These are phyloP conservation scores for Populus nigra DNA, from an alignment of 345 rosid species.

Conservation along the genomic window DNA sequence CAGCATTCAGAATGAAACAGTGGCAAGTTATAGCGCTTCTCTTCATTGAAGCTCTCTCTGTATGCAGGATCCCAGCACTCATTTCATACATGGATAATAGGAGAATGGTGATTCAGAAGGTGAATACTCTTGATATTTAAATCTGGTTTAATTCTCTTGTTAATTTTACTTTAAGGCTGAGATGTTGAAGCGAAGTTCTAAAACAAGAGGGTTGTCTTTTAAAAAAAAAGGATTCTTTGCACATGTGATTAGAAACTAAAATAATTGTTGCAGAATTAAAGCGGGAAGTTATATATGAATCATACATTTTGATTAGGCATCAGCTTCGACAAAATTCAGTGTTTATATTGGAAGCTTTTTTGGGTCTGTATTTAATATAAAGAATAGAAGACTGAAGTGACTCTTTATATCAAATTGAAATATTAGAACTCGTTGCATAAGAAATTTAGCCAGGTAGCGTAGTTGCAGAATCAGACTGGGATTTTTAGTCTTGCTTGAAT, in stretches of 20 bases:
- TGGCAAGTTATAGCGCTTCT: slow-evolving; percentile 81
- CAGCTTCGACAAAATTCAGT: no score
- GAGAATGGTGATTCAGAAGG: slow-evolving; percentile 52
- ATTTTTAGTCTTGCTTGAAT: neutral
- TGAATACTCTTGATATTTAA: slow-evolving; percentile 16
- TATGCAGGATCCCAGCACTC: slow-evolving; percentile 62
- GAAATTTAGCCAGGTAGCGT: neutral
- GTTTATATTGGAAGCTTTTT: neutral
- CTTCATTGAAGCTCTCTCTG: slow-evolving; percentile 73
- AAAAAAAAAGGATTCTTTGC: neutral
- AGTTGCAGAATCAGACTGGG: neutral
- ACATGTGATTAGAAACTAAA: no score
- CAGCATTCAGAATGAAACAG: slow-evolving; percentile 59
- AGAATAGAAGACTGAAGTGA: neutral
- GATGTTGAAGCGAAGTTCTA: no score
- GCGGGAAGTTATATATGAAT: no score
- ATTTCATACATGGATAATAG: slow-evolving; percentile 46
- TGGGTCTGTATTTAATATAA: neutral
- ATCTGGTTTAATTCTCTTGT: neutral
- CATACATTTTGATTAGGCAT: no score
- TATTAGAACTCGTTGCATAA: neutral
- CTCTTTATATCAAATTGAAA: neutral
- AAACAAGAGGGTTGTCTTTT: neutral
- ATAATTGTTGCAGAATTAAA: neutral
- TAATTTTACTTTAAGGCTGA: neutral